Percentiles rank a stretch among this genome's conserved stretches.
These are phyloP conservation scores for Centrapalus pauciflorus DNA, from an alignment of 129 eudicot genomes.

Conservation along the genomic window DNA sequence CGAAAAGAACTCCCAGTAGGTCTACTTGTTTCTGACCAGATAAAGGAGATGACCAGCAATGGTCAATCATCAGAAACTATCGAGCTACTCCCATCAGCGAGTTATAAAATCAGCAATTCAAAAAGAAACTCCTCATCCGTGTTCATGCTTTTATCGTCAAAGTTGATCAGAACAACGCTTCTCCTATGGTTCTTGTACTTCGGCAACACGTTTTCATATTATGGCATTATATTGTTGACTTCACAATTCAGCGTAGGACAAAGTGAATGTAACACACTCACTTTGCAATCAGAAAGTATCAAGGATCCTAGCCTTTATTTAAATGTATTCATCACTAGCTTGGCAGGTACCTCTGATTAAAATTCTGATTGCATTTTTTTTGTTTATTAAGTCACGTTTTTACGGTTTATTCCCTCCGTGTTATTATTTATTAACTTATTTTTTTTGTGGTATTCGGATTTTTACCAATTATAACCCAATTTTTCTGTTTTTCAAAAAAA, in stretches of 20 bases:
- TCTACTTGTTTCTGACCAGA: slow-evolving; percentile 32
- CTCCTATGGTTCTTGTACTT: slow-evolving; percentile 53
- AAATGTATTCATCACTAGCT: slow-evolving; percentile 55
- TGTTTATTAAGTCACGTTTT: no score
- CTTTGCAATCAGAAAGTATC: slow-evolving; percentile 12
- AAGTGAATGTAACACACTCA: slow-evolving; percentile 26
- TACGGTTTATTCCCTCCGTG: no score
- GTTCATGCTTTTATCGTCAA: slow-evolving; percentile 46
- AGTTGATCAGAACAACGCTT: slow-evolving; percentile 39
- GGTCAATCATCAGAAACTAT: slow-evolving; percentile 24
- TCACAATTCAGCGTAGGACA: slow-evolving; percentile 49
- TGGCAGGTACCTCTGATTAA: slow-evolving; percentile 14
- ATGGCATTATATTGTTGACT: slow-evolving; percentile 67
- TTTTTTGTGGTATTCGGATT: no score
- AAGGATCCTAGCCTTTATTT: slow-evolving; percentile 37
- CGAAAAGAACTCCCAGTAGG: slow-evolving; percentile 45
- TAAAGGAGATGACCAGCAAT: slow-evolving; percentile 14
- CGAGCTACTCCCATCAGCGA: slow-evolving; percentile 22
- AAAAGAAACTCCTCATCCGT: slow-evolving; percentile 30
- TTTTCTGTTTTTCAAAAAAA: no score
- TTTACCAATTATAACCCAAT: no score
- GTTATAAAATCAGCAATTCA: slow-evolving; percentile 13
- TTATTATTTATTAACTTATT: no score
- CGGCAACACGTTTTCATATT: slow-evolving; percentile 59
- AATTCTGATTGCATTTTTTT: neutral